phyloP scores from a whole-genome alignment of 495 filamentous ascomycete genomes.

The Penicillium nucicola region DNA sequence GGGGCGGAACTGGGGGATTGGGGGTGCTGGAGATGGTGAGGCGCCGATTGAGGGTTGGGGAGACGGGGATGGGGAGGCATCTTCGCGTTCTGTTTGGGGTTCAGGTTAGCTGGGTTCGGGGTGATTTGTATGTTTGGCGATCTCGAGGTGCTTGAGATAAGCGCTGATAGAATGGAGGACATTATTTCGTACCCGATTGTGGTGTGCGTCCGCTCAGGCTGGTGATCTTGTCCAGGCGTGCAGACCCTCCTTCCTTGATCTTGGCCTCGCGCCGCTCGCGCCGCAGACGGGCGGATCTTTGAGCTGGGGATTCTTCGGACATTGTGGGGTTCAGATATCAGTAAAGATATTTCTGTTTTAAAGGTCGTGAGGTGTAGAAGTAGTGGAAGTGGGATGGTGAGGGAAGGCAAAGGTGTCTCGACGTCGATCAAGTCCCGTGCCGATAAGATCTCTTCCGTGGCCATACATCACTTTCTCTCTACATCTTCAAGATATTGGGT shows the following conservation, averaged over 20 bases:
- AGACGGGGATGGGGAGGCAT: conserved; percentile 34
- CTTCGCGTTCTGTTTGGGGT: conserved; percentile 24
- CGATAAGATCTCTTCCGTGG: too few species aligned
- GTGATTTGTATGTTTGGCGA: not conserved
- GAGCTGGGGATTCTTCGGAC: conserved; percentile 53
- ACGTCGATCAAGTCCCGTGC: too few species aligned
- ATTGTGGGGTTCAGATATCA: conserved; percentile 17
- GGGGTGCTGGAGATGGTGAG: conserved; percentile 30
- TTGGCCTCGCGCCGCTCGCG: conserved; percentile 90
- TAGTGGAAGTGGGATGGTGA: too few species aligned
- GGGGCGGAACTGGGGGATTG: conserved; percentile 20
- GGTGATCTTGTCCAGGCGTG: conserved; percentile 82
- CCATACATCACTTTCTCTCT: too few species aligned
- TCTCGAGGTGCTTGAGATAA: not conserved
- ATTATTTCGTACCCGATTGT: conserved; percentile 30
- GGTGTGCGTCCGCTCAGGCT: conserved; percentile 66
- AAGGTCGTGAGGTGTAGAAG: too few species aligned
- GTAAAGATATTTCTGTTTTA: too few species aligned
- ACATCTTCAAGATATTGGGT: too few species aligned
- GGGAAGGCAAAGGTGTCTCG: too few species aligned
- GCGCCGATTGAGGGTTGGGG: conserved; percentile 24
- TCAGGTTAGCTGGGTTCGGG: conserved; percentile 9
- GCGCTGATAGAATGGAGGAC: not conserved
- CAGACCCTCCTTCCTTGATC: conserved; percentile 75
- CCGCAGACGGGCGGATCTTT: conserved; percentile 75